Conservation (phyloP, 2,329 filamentous ascomycete genomes). For the Dendrostoma leiphaemia region DNA sequence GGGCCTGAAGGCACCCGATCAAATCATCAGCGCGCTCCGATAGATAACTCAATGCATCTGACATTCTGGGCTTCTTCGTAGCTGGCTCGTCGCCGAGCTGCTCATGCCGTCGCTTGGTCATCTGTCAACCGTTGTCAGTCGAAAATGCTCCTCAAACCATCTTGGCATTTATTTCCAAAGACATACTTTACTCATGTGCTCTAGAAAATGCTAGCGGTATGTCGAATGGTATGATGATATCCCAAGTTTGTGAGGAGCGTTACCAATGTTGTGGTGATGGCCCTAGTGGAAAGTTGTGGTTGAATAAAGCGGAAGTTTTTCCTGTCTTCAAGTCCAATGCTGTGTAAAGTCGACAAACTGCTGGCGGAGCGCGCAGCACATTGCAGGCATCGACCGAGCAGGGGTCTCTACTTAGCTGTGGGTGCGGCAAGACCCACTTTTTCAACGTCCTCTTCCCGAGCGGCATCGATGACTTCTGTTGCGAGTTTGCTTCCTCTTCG, state of each 20-base stretch:
- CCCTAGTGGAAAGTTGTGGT: no score
- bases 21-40: constrained; percentile 37
- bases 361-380: no score
- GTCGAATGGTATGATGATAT: not conserved
- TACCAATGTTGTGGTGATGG: no score
- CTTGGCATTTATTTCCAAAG: not conserved
- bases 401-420: no score
- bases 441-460: constrained; percentile 11
- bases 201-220: not conserved
- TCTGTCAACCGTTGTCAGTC: constrained; percentile 18
- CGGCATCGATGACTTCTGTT: not conserved
- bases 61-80: constrained; percentile 21
- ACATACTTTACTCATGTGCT: not conserved
- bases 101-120: constrained; percentile 37
- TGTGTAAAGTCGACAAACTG: no score
- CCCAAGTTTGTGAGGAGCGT: not conserved
- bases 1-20: constrained; percentile 34
- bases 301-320: no score
- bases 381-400: no score
- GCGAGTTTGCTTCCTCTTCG: not conserved
- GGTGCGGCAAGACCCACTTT: constrained; percentile 17
- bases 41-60: constrained; percentile 28
- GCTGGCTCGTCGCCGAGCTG: constrained; percentile 11
- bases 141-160: not conserved
- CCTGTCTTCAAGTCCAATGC: no score